Evolutionary conservation across 169 alveolate species (phyloP), one percentile per base, ranked within the genome.

Genomic region (Eimeria necatrix): DNA sequence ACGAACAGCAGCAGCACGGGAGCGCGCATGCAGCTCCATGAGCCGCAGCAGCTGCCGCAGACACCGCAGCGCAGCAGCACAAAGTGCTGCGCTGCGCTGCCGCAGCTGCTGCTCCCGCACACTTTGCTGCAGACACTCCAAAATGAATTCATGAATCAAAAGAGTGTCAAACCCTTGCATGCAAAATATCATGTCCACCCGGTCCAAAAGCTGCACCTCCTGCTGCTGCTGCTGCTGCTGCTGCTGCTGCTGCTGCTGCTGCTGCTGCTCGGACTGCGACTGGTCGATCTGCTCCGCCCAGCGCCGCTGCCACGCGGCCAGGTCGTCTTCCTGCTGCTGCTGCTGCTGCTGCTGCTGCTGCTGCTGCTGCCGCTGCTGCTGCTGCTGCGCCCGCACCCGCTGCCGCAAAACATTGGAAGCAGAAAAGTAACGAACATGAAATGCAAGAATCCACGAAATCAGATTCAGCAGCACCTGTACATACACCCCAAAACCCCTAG

Each of bases 41-140:
- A 89, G 16, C 61, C 94, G 87, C 60, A 89, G 94, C 78, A 89
- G 94, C 88, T 89, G 94, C 14, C 94, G 73, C 80, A 89, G 87
- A 51, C 94, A 89, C 59, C 78, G 94, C 10, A 89, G 94, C 24
- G 80, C 61, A 26, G 94, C 56, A 51, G 26, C 74, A 32, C 81
- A 81, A n/a, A 89, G 73, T 5, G 74, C 53, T 48, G 74, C 22
- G 60, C 88, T 41, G 49, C 88, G 24, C 56, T 49, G 88, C 26
- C 56, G 6, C 6, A 89, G 94, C 59, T 16, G 5, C 74, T 61
- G 46, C 14, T 64, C 88, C 14, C 68, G 12, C 41, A 89, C 94
- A 22, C 86, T 56, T 4, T 16, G 32, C 32, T 73, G 89, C 22
- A 89, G 24, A 4, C 41, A 26, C 9, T 70, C 80, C 4, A 56